Evolutionary conservation across 768 basidiomycete genomes (phyloP).

Genomic region (Tulasnella calospora): DNA sequence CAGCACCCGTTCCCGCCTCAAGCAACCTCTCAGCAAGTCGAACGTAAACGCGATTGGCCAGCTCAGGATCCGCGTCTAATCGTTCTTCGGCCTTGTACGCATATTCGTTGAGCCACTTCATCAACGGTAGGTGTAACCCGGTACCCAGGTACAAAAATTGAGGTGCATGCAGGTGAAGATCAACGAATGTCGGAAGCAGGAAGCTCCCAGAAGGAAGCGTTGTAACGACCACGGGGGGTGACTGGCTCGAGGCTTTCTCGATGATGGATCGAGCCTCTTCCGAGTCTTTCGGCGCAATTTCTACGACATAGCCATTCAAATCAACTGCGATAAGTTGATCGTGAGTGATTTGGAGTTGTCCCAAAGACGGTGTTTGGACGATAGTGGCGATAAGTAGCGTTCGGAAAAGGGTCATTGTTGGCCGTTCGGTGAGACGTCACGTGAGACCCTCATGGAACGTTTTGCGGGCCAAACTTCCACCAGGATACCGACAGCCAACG

Average conservation of each 20-base stretch:
- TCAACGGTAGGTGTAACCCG: constrained; percentile 75
- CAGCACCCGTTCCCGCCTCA: constrained; percentile 71
- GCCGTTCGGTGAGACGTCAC: background rate
- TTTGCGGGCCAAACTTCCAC: background rate
- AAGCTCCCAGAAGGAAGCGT: constrained; percentile 54
- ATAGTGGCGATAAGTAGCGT: background rate
- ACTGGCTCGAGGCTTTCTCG: background rate
- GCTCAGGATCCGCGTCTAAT: constrained; percentile 54
- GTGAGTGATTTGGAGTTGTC: constrained; percentile 7
- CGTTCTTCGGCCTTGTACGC: constrained; percentile 76
- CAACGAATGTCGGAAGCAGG: constrained; percentile 72
- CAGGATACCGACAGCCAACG: background rate
- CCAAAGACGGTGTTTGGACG: constrained; percentile 13
- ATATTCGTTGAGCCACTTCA: constrained; percentile 79
- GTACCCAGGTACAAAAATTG: constrained; percentile 87
- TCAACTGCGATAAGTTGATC: constrained; percentile 27
- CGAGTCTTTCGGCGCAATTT: constrained; percentile 16
- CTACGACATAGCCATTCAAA: constrained; percentile 28
- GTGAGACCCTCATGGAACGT: background rate
- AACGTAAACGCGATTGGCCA: constrained; percentile 65
- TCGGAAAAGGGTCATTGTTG: constrained; percentile 3
- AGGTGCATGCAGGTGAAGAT: constrained; percentile 82
- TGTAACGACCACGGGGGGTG: constrained; percentile 29
- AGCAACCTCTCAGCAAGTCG: constrained; percentile 61
- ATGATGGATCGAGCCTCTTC: constrained; percentile 1